A percentile compares a stretch with the other conserved stretches of the same genome.
phyloP scores from a whole-genome alignment of 129 eudicot genomes.

The carrot (Daucus carota) region DNA sequence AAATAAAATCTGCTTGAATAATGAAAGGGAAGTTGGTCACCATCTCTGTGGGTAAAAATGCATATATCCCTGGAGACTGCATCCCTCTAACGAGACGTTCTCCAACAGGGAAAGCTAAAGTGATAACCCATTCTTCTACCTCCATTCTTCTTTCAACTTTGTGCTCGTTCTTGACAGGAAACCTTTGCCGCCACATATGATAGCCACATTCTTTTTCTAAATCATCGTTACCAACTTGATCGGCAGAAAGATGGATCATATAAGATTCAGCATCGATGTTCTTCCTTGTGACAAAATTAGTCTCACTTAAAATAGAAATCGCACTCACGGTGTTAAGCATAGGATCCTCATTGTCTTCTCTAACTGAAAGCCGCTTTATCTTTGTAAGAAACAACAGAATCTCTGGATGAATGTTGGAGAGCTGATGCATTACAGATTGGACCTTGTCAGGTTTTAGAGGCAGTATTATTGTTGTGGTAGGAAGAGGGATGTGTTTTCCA shows the following conservation, averaged over 20 bases:
- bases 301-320: constrained; percentile 53
- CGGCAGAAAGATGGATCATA: constrained; percentile 37
- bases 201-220: constrained; percentile 33
- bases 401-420: constrained; percentile 49
- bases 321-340: constrained; percentile 23
- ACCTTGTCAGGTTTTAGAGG: constrained; percentile 55
- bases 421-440: constrained; percentile 43
- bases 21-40: constrained; percentile 53
- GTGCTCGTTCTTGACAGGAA: constrained; percentile 34
- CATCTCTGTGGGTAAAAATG: constrained; percentile 52
- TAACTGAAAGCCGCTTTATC: constrained; percentile 39
- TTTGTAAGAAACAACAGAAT: constrained; percentile 44
- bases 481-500: constrained; percentile 29
- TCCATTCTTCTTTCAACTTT: constrained; percentile 35
- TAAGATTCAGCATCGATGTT: constrained; percentile 50
- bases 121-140: constrained; percentile 27
- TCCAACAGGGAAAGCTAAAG: constrained; percentile 46
- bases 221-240: constrained; percentile 16
- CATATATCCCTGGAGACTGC: constrained; percentile 38
- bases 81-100: constrained; percentile 36
- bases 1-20: constrained; percentile 56
- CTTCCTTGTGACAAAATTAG: constrained; percentile 29
- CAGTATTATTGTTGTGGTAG: constrained; percentile 43
- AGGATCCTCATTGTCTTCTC: constrained; percentile 34
- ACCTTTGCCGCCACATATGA: constrained; percentile 53